These are phyloP conservation scores for Metarhizium guizhouense DNA, from an alignment of 2,329 filamentous ascomycete genomes.

Conservation along the genomic window DNA sequence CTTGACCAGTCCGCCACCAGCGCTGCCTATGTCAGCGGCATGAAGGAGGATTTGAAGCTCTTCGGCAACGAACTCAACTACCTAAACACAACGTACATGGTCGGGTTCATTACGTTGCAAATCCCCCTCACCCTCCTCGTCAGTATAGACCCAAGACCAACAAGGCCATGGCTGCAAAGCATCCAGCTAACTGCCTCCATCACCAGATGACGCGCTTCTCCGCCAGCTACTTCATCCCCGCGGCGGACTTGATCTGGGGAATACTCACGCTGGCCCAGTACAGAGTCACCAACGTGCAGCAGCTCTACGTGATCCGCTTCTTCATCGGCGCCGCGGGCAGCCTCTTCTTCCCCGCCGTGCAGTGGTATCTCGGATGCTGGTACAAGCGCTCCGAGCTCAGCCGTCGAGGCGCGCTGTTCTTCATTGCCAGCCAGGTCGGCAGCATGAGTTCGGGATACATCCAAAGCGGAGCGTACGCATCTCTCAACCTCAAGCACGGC, in stretches of 20 bases:
- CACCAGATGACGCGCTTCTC: conserved; percentile 13
- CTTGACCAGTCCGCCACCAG: conserved; percentile 22
- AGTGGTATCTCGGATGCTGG: conserved; percentile 30
- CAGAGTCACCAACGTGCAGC: conserved; percentile 20
- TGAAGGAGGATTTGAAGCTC: conserved; percentile 41
- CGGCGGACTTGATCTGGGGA: conserved; percentile 21
- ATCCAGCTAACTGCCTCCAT: neutral
- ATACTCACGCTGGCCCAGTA: conserved; percentile 13
- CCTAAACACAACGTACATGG: conserved; percentile 23
- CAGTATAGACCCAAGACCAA: neutral
- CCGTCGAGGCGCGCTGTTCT: conserved; percentile 26
- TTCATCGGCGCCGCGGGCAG: conserved; percentile 28
- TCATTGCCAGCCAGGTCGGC: neutral
- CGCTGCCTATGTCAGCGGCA: conserved; percentile 16
- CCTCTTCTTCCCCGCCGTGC: conserved; percentile 23
- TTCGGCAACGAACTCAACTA: conserved; percentile 45
- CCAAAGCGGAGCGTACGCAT: no score
- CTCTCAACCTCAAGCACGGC: no score
- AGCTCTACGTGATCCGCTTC: conserved; percentile 29
- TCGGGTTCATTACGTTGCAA: conserved; percentile 11
- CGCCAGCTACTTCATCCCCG: conserved; percentile 18
- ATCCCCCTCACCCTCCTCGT: conserved; percentile 5
- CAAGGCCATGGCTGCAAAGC: neutral
- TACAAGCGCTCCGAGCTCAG: conserved; percentile 31
- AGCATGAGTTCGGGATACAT: no score